phyloP scores from a whole-genome alignment of 192 early-diverging fungal species.

The Entomortierella chlamydospora region DNA sequence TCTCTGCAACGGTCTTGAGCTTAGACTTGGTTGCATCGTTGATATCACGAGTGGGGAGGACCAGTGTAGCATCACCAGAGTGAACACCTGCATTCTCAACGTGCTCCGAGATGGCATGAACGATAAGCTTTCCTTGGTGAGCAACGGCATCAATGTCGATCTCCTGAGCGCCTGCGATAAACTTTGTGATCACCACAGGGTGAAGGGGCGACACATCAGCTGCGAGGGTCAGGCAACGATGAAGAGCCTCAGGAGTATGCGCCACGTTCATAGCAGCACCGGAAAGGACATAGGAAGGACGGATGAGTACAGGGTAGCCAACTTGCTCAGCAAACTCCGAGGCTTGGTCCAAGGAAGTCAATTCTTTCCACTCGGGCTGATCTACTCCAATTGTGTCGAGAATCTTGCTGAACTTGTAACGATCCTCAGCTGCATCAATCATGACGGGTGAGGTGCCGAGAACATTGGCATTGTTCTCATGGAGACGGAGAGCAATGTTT shows the following conservation, averaged over 20 bases:
- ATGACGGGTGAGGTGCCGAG: constrained; percentile 91
- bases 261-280: constrained; percentile 99
- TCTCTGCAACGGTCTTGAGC: constrained; percentile 83
- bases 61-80: constrained; percentile 95
- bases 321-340: constrained; percentile 85
- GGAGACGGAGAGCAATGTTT: constrained; percentile 92
- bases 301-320: constrained; percentile 93
- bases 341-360: constrained; percentile 86
- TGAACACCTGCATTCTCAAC: constrained; percentile 98
- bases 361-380: constrained; percentile 97
- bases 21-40: constrained; percentile 61
- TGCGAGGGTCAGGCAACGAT: constrained; percentile 81
- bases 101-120: constrained; percentile 95
- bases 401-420: constrained; percentile 93
- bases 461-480: constrained; percentile 81
- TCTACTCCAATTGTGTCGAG: constrained; percentile 94
- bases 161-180: constrained; percentile 93
- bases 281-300: constrained; percentile 97
- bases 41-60: constrained; percentile 82
- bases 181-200: constrained; percentile 98
- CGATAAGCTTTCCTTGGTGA: constrained; percentile 81
- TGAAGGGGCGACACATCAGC: constrained; percentile 92
- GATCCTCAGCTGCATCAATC: constrained; percentile 95
- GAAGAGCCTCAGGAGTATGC: constrained; percentile 79
- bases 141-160: constrained; percentile 97